Evolutionary conservation across 352 stramenopile species (phyloP), one percentile per base, ranked within the genome.

Genomic region (Globisporangium polare): DNA sequence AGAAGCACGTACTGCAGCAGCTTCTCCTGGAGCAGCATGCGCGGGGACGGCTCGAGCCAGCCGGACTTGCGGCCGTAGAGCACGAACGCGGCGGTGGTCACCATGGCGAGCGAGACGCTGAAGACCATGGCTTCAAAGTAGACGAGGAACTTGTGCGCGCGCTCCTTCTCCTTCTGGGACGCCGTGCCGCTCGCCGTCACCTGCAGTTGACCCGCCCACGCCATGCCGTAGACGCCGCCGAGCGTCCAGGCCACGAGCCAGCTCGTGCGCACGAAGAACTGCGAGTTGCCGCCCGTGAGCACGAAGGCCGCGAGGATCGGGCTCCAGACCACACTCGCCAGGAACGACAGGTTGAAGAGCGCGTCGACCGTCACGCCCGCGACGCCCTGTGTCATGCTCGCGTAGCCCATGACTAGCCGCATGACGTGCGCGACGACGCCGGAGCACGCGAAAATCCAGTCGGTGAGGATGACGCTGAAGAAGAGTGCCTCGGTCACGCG

Each of bases 291-390:
- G 39, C 78, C 72, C 9, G 83, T 63, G 37, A 81, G 74, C 74
- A 90, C 80, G 59, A 89, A 76, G 64, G 83, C 57, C 66, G 81
- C 88, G 52, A 90, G 72, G 57, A 80, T 88, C 45, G 77, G 64
- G 54, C 81, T 76, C 81, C 81, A 90, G 63, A 81, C 86, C 35
- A 90, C 53, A 20, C 78, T 81, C 72, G 86, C 85, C 67, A 89
- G 82, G 63, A 90, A 85, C 60, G 70, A 67, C 59, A 80, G 76
- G 60, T 79, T 72, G 39, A 74, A 72, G 13, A 88, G 37, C 26
- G 80, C 56, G 31, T 76, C 74, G 35, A 80, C 26, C 12, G 75
- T 51, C 41, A 78, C 50, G 39, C 63, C 46, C 10, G 52, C 33
- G 24, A 57, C 49, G 0, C 24, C 77, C 74, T 54, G 60, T 3